Base-by-base conservation (phyloP, 2,329 filamentous ascomycete genomes). In the Monilinia fructicola region DNA sequence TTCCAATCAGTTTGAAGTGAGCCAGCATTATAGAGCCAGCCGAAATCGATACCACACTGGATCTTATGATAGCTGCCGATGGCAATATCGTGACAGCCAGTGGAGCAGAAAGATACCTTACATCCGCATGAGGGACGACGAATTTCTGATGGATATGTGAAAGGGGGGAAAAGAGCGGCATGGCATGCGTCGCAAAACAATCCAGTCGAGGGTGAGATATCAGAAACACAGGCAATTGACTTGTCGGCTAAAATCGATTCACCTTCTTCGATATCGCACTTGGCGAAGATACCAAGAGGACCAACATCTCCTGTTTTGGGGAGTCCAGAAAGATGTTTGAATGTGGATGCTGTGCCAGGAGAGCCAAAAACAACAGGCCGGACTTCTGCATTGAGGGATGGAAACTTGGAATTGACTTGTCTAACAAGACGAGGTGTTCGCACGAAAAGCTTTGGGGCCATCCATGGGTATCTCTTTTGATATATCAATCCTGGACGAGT, bases 401-500 rank as follows among this genome's bases (percentile, higher is more conserved):
- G 14, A 31, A 73, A 67, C 0, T 14, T 44, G 3, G 61, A 56
- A 56, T 75, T 75, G 23, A 74, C 60, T 6, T 69, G 14, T 50
- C 64, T 23, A 2, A 76, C n/a, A 11, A 72, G 50, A 4, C 31
- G 46, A 16, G 68, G 68, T 1, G 69, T 72, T 26, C 74, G 63
- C 0, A 55, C 42, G 23, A 69, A 72, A 0, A 75, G 63, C 0
- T 46, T 58, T 9, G 67, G n/a, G 14, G 72, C 69, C 58, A 74
- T 50, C 73, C 73, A 75, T 6, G 73, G 73, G 40, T 76, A 76
- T n/a, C 58, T 68, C 28, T 69, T 72, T 54, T 71, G 69, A 26
- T 67, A 71, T 1, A 75, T 73, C 46, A 69, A 67, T 1, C 73
- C 73, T 2, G 18, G 64, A 12, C 70, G 50, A 5, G 59, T 65